These are phyloP conservation scores for Asterionellopsis glacialis DNA, from an alignment of 108 stramenopile species.

Conservation along the genomic window DNA sequence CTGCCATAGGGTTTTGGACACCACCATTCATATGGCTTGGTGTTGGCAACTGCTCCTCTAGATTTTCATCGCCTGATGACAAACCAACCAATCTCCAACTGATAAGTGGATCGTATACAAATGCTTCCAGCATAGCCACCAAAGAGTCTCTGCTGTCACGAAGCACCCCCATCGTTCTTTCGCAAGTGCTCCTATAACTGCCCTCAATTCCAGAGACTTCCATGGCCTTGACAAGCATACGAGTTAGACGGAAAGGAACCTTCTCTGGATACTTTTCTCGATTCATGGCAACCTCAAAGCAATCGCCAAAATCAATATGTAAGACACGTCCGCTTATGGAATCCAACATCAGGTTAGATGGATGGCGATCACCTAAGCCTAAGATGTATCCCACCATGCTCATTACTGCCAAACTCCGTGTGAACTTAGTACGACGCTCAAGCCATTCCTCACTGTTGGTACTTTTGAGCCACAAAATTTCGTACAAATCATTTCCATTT, in stretches of 20 bases:
- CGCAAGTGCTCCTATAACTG: constrained; percentile 95
- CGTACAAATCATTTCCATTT: constrained; percentile 90
- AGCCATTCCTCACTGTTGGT: constrained; percentile 97
- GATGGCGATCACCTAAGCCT: constrained; percentile 91
- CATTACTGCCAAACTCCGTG: constrained; percentile 98
- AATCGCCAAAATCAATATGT: constrained; percentile 96
- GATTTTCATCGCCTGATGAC: constrained; percentile 19
- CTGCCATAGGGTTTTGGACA: not conserved
- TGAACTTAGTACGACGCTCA: constrained; percentile 92
- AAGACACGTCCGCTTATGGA: constrained; percentile 90
- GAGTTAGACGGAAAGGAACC: constrained; percentile 97
- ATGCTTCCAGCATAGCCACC: constrained; percentile 98
- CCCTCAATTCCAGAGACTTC: constrained; percentile 98
- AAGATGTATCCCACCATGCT: constrained; percentile 98
- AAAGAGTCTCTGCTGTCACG: constrained; percentile 94
- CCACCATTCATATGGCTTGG: not conserved
- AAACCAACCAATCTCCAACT: constrained; percentile 92
- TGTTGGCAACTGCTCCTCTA: not conserved
- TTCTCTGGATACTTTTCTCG: constrained; percentile 98
- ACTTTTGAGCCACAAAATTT: constrained; percentile 96
- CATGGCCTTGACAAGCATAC: constrained; percentile 99
- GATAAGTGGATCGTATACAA: constrained; percentile 99
- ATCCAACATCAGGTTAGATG: constrained; percentile 90
- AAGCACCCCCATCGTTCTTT: constrained; percentile 93
- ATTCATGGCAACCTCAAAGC: constrained; percentile 99